Percentiles rank a stretch among this genome's conserved stretches.
Evolutionary conservation across 257 asterid genomes (phyloP).

Genomic region (Solanum neorickii): DNA sequence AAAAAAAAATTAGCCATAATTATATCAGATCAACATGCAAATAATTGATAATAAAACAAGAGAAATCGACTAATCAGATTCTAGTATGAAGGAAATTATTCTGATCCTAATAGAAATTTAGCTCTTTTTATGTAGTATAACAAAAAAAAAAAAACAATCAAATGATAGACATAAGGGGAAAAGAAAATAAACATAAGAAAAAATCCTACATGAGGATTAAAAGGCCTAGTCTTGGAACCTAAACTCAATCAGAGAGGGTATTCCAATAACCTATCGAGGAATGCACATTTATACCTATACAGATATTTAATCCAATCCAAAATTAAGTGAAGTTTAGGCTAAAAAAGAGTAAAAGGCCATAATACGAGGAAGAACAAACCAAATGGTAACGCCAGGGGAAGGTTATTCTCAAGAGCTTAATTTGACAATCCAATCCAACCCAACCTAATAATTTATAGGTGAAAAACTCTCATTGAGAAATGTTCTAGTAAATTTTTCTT

Average conservation of each 20-base stretch:
- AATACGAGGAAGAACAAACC: not conserved
- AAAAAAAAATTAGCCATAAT: not conserved
- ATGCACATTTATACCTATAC: not conserved
- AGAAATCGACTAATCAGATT: not conserved
- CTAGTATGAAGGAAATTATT: not conserved
- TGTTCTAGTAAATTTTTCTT: slow-evolving; percentile 16
- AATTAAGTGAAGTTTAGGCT: not conserved
- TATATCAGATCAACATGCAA: not conserved
- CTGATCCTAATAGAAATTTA: not conserved
- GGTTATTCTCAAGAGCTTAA: not conserved
- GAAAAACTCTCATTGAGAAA: not conserved
- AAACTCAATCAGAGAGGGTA: not conserved
- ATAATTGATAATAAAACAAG: not conserved
- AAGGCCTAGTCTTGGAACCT: not conserved
- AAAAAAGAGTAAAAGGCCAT: not conserved
- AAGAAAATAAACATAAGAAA: not conserved
- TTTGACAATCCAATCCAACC: not conserved
- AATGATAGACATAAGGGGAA: not conserved
- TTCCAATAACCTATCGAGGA: not conserved
- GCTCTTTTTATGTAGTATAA: not conserved
- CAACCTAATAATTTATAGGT: not conserved
- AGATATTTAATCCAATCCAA: not conserved
- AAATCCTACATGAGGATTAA: not conserved
- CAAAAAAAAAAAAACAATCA: not conserved
- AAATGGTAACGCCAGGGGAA: not conserved